These are phyloP conservation scores for Dactylis glomerata DNA, from an alignment of 176 grass and related monocot genomes.

Conservation along the genomic window DNA sequence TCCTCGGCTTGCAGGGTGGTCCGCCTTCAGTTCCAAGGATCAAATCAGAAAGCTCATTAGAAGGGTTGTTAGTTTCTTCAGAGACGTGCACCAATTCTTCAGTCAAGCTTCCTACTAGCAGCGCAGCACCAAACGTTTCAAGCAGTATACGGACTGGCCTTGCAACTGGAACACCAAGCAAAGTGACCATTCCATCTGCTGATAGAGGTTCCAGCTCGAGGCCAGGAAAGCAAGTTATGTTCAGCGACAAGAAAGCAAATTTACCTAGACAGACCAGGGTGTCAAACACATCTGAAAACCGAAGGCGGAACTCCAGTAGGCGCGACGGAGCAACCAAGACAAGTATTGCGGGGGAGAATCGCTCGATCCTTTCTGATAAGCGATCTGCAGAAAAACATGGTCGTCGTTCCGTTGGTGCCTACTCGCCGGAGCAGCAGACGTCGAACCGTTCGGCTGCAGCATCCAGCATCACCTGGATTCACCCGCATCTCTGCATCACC, in stretches of 20 bases:
- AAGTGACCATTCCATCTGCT: not conserved
- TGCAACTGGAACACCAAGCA: not conserved
- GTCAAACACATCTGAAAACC: not conserved
- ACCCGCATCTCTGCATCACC: constrained; percentile 41
- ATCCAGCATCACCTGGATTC: constrained; percentile 24
- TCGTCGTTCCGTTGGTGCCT: not conserved
- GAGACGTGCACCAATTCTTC: not conserved
- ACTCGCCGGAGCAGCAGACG: not conserved
- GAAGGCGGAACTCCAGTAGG: not conserved
- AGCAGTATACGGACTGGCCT: not conserved
- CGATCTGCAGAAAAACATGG: not conserved
- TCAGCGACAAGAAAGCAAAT: not conserved
- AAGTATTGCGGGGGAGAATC: not conserved
- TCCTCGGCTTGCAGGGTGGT: not conserved
- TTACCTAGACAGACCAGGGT: not conserved
- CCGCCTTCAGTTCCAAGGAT: not conserved
- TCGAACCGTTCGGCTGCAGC: not conserved
- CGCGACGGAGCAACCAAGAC: not conserved
- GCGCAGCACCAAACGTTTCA: not conserved
- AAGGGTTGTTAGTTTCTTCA: not conserved
- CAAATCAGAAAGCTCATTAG: constrained; percentile 2
- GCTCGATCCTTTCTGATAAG: not conserved
- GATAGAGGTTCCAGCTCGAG: constrained; percentile 13
- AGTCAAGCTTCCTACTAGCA: not conserved
- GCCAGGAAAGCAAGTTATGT: not conserved